phyloP scores from a whole-genome alignment of 2,329 filamentous ascomycete genomes.

The Pezicula radicicola region DNA sequence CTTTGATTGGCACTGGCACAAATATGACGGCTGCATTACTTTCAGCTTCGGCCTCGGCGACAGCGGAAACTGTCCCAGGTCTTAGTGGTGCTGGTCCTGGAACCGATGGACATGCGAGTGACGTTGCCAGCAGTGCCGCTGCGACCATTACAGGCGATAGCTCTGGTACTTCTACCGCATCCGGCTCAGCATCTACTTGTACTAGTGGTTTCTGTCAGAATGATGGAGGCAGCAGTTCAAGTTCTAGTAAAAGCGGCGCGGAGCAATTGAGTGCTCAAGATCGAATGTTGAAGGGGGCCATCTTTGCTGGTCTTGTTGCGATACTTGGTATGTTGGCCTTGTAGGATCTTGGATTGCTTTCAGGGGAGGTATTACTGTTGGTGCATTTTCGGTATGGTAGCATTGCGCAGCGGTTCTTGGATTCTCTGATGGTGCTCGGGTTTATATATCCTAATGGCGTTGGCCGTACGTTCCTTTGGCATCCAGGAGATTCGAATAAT shows the following conservation, averaged over 20 bases:
- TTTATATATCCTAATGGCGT: conserved; percentile 19
- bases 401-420: conserved; percentile 10
- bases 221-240: conserved; percentile 5
- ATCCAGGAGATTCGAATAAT: background rate
- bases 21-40: conserved; percentile 58
- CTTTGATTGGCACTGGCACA: conserved; percentile 76
- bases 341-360: conserved; percentile 72
- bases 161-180: conserved; percentile 22
- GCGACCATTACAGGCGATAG: conserved; percentile 23
- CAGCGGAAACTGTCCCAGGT: conserved; percentile 49
- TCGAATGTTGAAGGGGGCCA: conserved; percentile 22
- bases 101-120: conserved; percentile 17
- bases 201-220: conserved; percentile 29
- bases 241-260: conserved; percentile 16
- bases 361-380: conserved; percentile 62
- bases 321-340: conserved; percentile 28
- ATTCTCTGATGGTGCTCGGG: background rate
- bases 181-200: conserved; percentile 13
- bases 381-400: conserved; percentile 12
- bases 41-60: conserved; percentile 20
- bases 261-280: conserved; percentile 22
- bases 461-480: conserved; percentile 22
- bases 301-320: conserved; percentile 27
- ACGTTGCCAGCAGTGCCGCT: conserved; percentile 25
- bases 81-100: conserved; percentile 47